Base-by-base conservation (phyloP, 768 basidiomycete genomes). In the Boletus rubroflammeus region DNA sequence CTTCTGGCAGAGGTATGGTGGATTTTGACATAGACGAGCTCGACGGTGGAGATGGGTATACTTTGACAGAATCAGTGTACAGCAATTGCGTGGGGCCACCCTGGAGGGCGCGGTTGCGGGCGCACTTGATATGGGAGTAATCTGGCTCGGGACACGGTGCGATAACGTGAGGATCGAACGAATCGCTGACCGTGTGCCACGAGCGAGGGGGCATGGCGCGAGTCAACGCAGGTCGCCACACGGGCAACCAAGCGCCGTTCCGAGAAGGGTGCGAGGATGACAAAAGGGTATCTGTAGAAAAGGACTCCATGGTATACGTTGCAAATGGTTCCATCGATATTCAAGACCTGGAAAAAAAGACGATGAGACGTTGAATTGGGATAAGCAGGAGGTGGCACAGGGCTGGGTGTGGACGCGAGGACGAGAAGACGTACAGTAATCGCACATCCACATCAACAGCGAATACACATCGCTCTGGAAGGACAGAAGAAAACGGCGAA, bases 241-340 rank as follows among this genome's bases (percentile, higher is more conserved):
- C 31, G 5, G 56, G 48, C n/a, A 51, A 13, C 64, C 64, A 60
- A 38, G 53, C 25, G 36, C 38, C 49, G 53, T 47, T 41, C 39
- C 55, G 51, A 47, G 56, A 29, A 21, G 58, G 48, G 36, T 55
- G 49, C 28, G 61, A 48, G 25, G 64, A 51, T 25, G 65, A 57
- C 38, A 50, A 53, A 15, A 59, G 64, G 64, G 70, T 61, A 63
- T 72, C 61, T 65, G 66, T n/a, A 51, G 70, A 51, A 49, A 54
- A 62, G 38, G 52, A 51, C 54, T 65, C 68, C 68, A 70, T 70
- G 66, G 65, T 70, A 68, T 70, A 62, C 65, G 61, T 58, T 46
- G 45, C 19, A 14, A 9, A 9, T 59, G 54, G 56, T 66, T 68
- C 58, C 56, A 64, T 55, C 64, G 58, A 66, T 62, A 69, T 65